phyloP scores from a whole-genome alignment of 179 eudicot species.

The Pouteria campechiana region DNA sequence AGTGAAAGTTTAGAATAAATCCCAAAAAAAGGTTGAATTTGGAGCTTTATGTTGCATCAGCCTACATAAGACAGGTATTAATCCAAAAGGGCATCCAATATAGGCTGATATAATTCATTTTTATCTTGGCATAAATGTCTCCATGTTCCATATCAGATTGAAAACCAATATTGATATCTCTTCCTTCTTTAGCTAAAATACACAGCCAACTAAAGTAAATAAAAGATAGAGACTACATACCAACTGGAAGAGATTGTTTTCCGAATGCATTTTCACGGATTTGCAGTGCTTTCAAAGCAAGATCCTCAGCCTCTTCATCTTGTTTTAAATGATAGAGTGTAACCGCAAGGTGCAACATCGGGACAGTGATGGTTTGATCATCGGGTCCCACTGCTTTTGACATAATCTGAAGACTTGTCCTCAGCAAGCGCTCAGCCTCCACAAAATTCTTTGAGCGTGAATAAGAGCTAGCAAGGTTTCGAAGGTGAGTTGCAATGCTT shows the following conservation, averaged over 20 bases:
- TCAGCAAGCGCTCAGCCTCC: conserved; percentile 70
- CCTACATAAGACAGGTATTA: too few relatives aligned
- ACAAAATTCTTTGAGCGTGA: conserved; percentile 49
- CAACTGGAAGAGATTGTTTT: conserved; percentile 69
- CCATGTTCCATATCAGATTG: too few relatives aligned
- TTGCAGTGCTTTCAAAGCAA: conserved; percentile 50
- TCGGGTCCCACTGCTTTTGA: conserved; percentile 41
- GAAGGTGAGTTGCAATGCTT: conserved; percentile 48
- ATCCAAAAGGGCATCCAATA: too few relatives aligned
- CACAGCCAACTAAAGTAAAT: neutral
- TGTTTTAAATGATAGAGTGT: conserved; percentile 50
- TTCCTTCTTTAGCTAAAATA: neutral
- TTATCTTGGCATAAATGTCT: too few relatives aligned
- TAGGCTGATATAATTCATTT: too few relatives aligned
- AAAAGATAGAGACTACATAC: conserved; percentile 22
- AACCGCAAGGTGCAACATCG: conserved; percentile 77
- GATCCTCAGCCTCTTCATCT: conserved; percentile 74
- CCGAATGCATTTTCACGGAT: conserved; percentile 83
- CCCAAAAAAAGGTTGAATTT: too few relatives aligned
- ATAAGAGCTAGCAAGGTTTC: conserved; percentile 80
- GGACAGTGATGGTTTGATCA: conserved; percentile 71
- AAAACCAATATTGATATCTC: too few relatives aligned
- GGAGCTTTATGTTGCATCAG: too few relatives aligned
- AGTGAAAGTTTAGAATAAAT: too few relatives aligned
- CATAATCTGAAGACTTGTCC: conserved; percentile 55